Conservation (phyloP, 805 yeast species). For the Candida insectorum region DNA sequence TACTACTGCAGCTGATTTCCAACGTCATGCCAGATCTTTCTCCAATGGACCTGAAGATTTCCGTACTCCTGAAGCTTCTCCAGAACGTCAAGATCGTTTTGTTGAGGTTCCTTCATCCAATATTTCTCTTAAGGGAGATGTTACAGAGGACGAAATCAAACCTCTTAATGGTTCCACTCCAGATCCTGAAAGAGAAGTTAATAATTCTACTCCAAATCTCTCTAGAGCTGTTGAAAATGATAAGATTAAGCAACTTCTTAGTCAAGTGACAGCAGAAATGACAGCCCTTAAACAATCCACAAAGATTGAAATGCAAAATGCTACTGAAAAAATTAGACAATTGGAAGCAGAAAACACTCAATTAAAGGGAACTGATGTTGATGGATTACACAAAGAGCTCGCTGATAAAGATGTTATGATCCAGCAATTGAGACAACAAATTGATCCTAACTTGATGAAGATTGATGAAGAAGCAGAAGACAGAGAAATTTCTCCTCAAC, state of each 20-base stretch:
- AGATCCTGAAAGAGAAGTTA: conserved; percentile 6
- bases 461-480: conserved; percentile 20
- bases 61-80: conserved; percentile 27
- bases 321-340: conserved; percentile 49
- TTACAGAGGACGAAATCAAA: conserved; percentile 11
- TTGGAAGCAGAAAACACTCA: conserved; percentile 36
- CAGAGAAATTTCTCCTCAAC: conserved; percentile 6
- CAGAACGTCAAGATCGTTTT: conserved; percentile 21
- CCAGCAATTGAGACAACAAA: conserved; percentile 25
- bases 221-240: conserved; percentile 17
- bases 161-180: neutral
- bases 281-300: conserved; percentile 27
- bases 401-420: conserved; percentile 30
- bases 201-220: conserved; percentile 11
- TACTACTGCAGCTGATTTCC: conserved; percentile 12
- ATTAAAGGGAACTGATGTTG: conserved; percentile 8
- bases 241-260: conserved; percentile 28
- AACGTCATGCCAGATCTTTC: conserved; percentile 33
- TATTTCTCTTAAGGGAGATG: conserved; percentile 15
- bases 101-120: conserved; percentile 28
- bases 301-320: conserved; percentile 51
- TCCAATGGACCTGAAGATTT: conserved; percentile 35
- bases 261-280: conserved; percentile 32
- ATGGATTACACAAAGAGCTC: conserved; percentile 17
- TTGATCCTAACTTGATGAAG: conserved; percentile 19